A percentile compares a stretch with the other conserved stretches of the same genome.
These are phyloP conservation scores for Calonectria leucothoes DNA, from an alignment of 2,329 filamentous ascomycete species.

Conservation along the genomic window DNA sequence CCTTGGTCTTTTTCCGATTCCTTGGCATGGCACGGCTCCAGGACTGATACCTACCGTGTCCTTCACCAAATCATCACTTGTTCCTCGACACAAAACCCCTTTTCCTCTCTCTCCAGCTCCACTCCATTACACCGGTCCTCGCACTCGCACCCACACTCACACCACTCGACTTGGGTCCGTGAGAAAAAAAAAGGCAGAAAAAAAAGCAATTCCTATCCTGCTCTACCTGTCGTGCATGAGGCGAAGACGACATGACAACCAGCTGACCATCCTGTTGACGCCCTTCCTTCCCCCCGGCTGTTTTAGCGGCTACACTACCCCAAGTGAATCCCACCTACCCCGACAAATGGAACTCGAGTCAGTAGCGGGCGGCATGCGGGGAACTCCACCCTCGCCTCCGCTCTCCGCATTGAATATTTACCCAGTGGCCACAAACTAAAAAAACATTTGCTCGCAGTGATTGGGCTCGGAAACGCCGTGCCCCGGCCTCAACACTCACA, in stretches of 20 bases:
- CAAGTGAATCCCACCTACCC: neutral
- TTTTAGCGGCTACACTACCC: neutral
- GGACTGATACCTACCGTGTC: neutral
- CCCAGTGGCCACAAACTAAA: neutral
- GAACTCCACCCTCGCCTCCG: neutral
- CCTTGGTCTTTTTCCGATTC: neutral
- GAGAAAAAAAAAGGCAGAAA: neutral
- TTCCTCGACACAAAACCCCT: neutral
- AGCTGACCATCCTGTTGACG: neutral
- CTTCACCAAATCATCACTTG: neutral
- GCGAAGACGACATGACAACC: neutral
- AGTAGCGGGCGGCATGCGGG: neutral
- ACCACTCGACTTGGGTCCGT: neutral
- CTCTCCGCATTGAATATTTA: neutral
- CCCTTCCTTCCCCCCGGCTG: neutral
- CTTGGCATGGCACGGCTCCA: neutral
- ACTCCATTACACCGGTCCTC: neutral
- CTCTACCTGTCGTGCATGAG: neutral
- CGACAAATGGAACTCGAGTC: neutral
- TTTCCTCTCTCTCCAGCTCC: neutral
- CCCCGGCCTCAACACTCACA: neutral
- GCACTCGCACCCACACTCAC: neutral
- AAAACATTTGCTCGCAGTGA: neutral
- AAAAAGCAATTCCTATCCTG: neutral
- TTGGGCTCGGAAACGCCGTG: neutral